Conservation (phyloP, 2,329 filamentous ascomycete genomes). For the Pyrenophora tritici-repentis region DNA sequence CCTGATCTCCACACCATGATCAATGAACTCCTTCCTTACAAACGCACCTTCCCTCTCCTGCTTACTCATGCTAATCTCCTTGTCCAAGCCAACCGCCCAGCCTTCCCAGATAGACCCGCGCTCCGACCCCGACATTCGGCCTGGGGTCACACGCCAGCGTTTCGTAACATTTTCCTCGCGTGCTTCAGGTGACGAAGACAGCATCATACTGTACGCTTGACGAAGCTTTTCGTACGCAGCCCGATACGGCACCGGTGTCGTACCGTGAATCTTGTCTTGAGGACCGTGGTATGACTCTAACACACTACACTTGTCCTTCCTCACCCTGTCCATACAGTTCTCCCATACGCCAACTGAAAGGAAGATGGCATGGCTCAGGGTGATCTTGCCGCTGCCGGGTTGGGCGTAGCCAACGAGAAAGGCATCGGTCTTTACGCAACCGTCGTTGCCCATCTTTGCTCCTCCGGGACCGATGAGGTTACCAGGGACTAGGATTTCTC, state of each 20-base stretch:
- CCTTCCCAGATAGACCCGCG: conserved; percentile 44
- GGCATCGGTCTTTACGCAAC: conserved; percentile 31
- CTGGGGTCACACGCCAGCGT: conserved; percentile 31
- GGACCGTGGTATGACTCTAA: conserved; percentile 31
- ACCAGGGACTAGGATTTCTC: conserved; percentile 21
- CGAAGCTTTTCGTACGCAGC: conserved; percentile 28
- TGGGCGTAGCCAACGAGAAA: conserved; percentile 33
- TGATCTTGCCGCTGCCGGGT: conserved; percentile 11
- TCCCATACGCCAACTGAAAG: conserved; percentile 29
- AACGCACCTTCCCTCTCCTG: conserved; percentile 27
- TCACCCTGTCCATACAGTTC: conserved; percentile 21
- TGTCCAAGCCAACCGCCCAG: conserved; percentile 30
- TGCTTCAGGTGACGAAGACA: neutral
- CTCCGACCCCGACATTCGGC: conserved; percentile 25
- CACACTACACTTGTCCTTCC: conserved; percentile 13
- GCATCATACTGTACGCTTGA: conserved; percentile 26
- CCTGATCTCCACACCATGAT: conserved; percentile 3
- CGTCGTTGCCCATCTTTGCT: conserved; percentile 6
- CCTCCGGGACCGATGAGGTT: conserved; percentile 15
- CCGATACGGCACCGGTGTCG: conserved; percentile 12
- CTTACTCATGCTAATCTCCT: conserved; percentile 22
- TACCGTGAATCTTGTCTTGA: neutral
- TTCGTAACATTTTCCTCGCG: conserved; percentile 39
- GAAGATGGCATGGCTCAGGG: conserved; percentile 31
- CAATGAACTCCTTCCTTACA: neutral